Evolutionary conservation across 2,329 filamentous ascomycete genomes (phyloP).

Genomic region (Metarhizium brunneum): DNA sequence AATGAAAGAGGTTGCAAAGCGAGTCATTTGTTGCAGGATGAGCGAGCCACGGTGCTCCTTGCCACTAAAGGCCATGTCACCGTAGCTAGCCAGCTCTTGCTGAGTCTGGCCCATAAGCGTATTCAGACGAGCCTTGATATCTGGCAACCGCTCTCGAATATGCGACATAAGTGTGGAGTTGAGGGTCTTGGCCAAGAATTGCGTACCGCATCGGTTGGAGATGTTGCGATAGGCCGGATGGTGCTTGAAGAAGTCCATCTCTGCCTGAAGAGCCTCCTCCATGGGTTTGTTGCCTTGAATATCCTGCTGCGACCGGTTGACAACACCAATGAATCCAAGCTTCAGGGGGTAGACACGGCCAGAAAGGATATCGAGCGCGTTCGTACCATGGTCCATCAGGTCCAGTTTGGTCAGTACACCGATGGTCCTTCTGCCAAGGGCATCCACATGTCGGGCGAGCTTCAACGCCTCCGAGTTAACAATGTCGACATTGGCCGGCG

Average conservation of each 20-base stretch:
- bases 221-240: constrained; percentile 97
- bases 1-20: constrained; percentile 95
- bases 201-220: constrained; percentile 83
- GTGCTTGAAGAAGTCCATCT: constrained; percentile 92
- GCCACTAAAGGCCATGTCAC: constrained; percentile 93
- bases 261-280: constrained; percentile 78
- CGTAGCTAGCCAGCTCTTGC: constrained; percentile 95
- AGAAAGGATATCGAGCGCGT: constrained; percentile 94
- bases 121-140: constrained; percentile 96
- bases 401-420: constrained; percentile 96
- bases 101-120: constrained; percentile 99
- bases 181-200: constrained; percentile 86
- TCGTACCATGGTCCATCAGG: constrained; percentile 97
- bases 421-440: constrained; percentile 87
- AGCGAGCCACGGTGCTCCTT: constrained; percentile 94
- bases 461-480: constrained; percentile 98
- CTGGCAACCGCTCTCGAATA: constrained; percentile 88
- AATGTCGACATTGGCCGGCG: constrained; percentile 93
- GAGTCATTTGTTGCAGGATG: constrained; percentile 94
- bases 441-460: constrained; percentile 91
- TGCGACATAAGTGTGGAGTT: constrained; percentile 94
- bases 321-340: constrained; percentile 93
- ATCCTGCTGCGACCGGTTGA: constrained; percentile 96
- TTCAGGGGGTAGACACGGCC: constrained; percentile 95
- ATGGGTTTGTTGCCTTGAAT: constrained; percentile 96